These are phyloP conservation scores for Neurospora sp. DNA, from an alignment of 495 filamentous ascomycete species.

Conservation along the genomic window DNA sequence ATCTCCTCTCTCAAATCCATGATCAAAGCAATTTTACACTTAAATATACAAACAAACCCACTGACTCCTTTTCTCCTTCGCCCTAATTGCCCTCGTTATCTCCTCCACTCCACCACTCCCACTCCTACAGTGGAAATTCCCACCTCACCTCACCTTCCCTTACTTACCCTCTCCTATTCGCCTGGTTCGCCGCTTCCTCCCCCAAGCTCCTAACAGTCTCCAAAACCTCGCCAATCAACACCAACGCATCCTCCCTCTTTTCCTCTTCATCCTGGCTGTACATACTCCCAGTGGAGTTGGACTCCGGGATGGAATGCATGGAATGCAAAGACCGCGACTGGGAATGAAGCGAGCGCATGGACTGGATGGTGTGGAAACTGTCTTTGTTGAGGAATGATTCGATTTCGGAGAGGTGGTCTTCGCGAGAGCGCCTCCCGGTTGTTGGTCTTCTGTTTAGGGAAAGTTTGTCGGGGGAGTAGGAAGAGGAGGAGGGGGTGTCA, in stretches of 20 bases:
- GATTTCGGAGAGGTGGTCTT: not conserved
- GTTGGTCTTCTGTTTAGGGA: not conserved
- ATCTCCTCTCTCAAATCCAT: not conserved
- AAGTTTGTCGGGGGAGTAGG: too few relatives aligned
- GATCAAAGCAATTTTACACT: not conserved
- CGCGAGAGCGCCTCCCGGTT: not conserved
- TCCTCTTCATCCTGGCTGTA: not conserved
- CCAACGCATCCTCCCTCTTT: not conserved
- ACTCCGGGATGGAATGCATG: not conserved
- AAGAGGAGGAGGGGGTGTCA: too few relatives aligned
- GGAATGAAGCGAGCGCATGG: not conserved
- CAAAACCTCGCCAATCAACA: not conserved
- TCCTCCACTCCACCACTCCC: too few relatives aligned
- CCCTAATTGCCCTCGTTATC: too few relatives aligned
- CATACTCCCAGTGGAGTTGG: not conserved
- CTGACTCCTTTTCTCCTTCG: too few relatives aligned
- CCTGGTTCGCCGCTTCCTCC: not conserved
- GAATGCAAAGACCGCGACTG: not conserved
- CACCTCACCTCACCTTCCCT: too few relatives aligned
- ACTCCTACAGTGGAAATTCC: too few relatives aligned
- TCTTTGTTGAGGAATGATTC: not conserved
- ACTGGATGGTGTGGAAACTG: not conserved
- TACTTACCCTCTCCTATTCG: not conserved
- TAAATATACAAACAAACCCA: too few relatives aligned
- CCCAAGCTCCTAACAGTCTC: not conserved